A percentile compares a stretch with the other conserved stretches of the same genome.
phyloP scores from a whole-genome alignment of 352 stramenopile genomes.

The Phytophthora idaei region DNA sequence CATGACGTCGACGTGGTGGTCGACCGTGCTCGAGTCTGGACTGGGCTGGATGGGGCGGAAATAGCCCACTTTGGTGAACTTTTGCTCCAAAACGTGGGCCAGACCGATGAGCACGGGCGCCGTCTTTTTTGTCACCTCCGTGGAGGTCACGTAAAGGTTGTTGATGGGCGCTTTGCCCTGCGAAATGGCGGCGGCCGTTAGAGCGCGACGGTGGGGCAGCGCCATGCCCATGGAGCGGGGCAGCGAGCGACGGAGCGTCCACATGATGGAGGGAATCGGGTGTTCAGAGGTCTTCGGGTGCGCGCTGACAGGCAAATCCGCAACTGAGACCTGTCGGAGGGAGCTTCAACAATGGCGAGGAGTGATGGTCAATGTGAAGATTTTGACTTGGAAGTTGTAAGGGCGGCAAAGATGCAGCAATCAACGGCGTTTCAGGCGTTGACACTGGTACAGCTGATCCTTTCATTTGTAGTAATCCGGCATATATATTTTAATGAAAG shows the following conservation, averaged over 20 bases:
- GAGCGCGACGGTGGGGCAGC: constrained; percentile 21
- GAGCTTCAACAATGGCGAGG: constrained; percentile 19
- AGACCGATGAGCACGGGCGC: constrained; percentile 75
- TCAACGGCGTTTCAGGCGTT: constrained; percentile 15
- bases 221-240: constrained; percentile 23
- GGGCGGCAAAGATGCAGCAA: constrained; percentile 17
- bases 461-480: background rate
- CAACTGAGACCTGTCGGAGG: constrained; percentile 19
- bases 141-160: constrained; percentile 75
- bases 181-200: constrained; percentile 43
- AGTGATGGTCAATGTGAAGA: constrained; percentile 23
- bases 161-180: constrained; percentile 57
- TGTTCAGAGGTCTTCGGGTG: constrained; percentile 5
- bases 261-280: constrained; percentile 14
- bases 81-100: constrained; percentile 72
- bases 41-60: constrained; percentile 77
- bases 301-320: constrained; percentile 22
- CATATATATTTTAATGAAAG: background rate
- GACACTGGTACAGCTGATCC: constrained; percentile 11
- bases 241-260: constrained; percentile 31
- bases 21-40: constrained; percentile 13
- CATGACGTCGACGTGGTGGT: constrained; percentile 80
- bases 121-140: constrained; percentile 62
- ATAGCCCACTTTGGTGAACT: constrained; percentile 74
- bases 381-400: constrained; percentile 24